Conservation (phyloP, 345 rosid species). For the Sonneratia caseolaris region DNA sequence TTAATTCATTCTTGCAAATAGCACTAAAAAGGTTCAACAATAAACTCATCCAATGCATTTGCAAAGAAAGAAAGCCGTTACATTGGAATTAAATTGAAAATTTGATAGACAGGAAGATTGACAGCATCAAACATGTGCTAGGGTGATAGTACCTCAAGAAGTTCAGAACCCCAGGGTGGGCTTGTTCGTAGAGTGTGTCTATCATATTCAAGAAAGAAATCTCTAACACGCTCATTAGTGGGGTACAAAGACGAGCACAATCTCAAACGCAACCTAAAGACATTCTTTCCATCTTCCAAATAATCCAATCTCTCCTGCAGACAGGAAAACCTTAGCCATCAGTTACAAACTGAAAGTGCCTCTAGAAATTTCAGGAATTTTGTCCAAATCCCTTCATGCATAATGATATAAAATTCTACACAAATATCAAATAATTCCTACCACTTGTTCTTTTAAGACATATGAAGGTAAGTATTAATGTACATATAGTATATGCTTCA, state of each 20-base stretch:
- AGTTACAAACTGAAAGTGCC: not conserved
- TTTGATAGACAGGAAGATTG: not conserved
- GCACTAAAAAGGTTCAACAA: not conserved
- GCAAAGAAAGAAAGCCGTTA: not conserved
- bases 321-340: not conserved
- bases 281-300: slow-evolving; percentile 90
- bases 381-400: not conserved
- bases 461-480: not conserved
- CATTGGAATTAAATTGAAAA: not conserved
- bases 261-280: slow-evolving; percentile 75
- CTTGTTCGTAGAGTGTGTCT: slow-evolving; percentile 90
- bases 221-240: slow-evolving; percentile 85
- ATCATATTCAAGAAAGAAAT: slow-evolving; percentile 96
- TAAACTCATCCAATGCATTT: not conserved
- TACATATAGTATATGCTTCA: not conserved
- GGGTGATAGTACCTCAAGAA: slow-evolving; percentile 61
- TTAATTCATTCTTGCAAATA: not conserved
- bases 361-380: not conserved
- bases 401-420: not conserved
- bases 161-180: slow-evolving; percentile 99
- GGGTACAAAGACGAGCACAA: slow-evolving; percentile 94
- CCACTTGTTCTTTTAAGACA: not conserved
- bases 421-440: not conserved
- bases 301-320: slow-evolving; percentile 90
- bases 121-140: slow-evolving; percentile 4